Evolutionary conservation across 2,329 filamentous ascomycete species (phyloP).

Genomic region (Phialophora expanda): DNA sequence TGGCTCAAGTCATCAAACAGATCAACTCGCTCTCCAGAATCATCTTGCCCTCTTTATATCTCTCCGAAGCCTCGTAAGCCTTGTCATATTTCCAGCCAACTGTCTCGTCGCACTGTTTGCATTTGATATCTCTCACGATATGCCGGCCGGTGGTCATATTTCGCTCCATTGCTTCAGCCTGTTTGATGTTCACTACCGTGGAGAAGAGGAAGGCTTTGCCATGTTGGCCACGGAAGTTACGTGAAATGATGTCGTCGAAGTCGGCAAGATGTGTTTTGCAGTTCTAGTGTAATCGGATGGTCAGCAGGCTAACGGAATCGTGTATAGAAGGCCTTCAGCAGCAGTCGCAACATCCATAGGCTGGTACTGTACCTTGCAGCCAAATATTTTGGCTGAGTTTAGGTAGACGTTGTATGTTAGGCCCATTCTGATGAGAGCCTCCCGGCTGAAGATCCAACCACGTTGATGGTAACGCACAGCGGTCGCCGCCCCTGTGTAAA

Average conservation of each 20-base stretch:
- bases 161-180: constrained; percentile 82
- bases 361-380: constrained; percentile 66
- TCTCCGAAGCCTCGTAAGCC: constrained; percentile 87
- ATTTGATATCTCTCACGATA: constrained; percentile 89
- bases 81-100: constrained; percentile 99
- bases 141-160: constrained; percentile 98
- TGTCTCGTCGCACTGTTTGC: constrained; percentile 86
- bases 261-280: constrained; percentile 97
- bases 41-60: constrained; percentile 99
- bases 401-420: constrained; percentile 92
- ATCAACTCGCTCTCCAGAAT: constrained; percentile 63
- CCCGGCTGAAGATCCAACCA: neutral
- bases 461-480: neutral
- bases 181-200: constrained; percentile 85
- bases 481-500: neutral
- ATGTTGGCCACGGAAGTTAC: constrained; percentile 98
- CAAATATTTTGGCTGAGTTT: constrained; percentile 83
- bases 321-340: neutral
- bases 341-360: neutral
- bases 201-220: constrained; percentile 98
- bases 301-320: constrained; percentile 1
- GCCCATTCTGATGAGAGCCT: constrained; percentile 65
- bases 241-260: constrained; percentile 92
- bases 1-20: constrained; percentile 35
- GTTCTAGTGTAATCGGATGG: constrained; percentile 47